Evolutionary conservation across 495 filamentous ascomycete genomes (phyloP).

Genomic region (Clohesyomyces aquaticus): DNA sequence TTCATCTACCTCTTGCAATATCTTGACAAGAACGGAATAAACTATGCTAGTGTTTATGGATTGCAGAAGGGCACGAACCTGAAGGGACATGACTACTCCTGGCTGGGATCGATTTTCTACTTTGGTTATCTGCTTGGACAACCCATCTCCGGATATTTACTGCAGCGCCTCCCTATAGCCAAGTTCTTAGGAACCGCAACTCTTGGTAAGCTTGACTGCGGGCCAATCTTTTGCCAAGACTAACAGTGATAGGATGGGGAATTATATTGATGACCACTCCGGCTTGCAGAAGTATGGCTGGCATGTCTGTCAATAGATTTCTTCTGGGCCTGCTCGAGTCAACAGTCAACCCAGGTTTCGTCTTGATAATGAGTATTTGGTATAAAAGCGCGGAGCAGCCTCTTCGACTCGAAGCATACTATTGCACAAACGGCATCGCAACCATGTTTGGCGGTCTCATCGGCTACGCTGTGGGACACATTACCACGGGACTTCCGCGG

Average conservation of each 20-base stretch:
- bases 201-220: conserved; percentile 29
- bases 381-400: conserved; percentile 60
- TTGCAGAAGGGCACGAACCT: conserved; percentile 57
- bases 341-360: conserved; percentile 57
- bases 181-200: conserved; percentile 48
- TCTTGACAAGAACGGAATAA: conserved; percentile 64
- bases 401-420: conserved; percentile 58
- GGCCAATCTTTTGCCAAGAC: neutral
- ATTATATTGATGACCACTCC: conserved; percentile 53
- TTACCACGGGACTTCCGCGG: conserved; percentile 48
- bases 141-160: conserved; percentile 55
- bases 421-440: conserved; percentile 60
- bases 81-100: conserved; percentile 61
- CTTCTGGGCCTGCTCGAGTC: conserved; percentile 42
- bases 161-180: conserved; percentile 59
- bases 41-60: conserved; percentile 64
- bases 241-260: conserved; percentile 45
- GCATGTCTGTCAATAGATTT: conserved; percentile 42
- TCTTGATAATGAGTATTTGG: conserved; percentile 63
- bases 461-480: conserved; percentile 58
- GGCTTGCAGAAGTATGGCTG: conserved; percentile 51
- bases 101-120: conserved; percentile 62
- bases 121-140: conserved; percentile 60
- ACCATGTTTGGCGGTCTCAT: conserved; percentile 56
- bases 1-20: conserved; percentile 62